phyloP scores from a whole-genome alignment of 2,329 filamentous ascomycete genomes.

The Curvularia eragrostidis region DNA sequence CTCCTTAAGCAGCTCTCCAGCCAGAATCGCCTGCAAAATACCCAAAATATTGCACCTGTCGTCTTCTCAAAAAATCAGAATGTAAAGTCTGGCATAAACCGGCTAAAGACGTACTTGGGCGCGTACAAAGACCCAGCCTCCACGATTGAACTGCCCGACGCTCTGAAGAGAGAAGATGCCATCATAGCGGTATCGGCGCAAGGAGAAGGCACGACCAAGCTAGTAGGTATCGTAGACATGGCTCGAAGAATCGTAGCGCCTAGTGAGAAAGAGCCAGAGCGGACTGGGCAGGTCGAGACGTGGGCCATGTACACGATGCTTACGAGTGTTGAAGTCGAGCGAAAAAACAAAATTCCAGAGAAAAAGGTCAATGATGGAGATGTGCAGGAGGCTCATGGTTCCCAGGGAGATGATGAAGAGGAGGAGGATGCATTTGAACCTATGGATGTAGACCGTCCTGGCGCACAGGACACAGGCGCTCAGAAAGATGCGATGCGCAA shows the following conservation, averaged over 20 bases:
- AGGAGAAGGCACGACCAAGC: constrained; percentile 27
- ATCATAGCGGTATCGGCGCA: constrained; percentile 32
- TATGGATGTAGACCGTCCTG: constrained; percentile 15
- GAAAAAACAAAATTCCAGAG: not conserved
- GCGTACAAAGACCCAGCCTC: constrained; percentile 11
- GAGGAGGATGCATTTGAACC: constrained; percentile 23
- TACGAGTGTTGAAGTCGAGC: constrained; percentile 19
- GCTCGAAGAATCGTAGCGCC: constrained; percentile 21
- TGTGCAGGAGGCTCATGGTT: not conserved
- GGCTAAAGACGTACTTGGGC: constrained; percentile 20
- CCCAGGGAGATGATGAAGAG: constrained; percentile 5
- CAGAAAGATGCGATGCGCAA: constrained; percentile 4
- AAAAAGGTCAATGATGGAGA: not conserved
- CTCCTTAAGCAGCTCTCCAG: constrained; percentile 13
- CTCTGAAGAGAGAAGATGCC: constrained; percentile 10
- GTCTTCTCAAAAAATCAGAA: constrained; percentile 34
- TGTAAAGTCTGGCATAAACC: constrained; percentile 26
- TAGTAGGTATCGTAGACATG: constrained; percentile 34
- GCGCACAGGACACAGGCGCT: not conserved
- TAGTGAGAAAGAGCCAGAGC: constrained; percentile 4
- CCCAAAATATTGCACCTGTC: constrained; percentile 19
- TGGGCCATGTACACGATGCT: constrained; percentile 33
- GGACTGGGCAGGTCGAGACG: constrained; percentile 3
- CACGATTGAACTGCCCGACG: constrained; percentile 19
- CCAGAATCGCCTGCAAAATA: constrained; percentile 7